Base-by-base conservation (phyloP, 2,329 filamentous ascomycete species). In the Lasiodiplodia theobromae region DNA sequence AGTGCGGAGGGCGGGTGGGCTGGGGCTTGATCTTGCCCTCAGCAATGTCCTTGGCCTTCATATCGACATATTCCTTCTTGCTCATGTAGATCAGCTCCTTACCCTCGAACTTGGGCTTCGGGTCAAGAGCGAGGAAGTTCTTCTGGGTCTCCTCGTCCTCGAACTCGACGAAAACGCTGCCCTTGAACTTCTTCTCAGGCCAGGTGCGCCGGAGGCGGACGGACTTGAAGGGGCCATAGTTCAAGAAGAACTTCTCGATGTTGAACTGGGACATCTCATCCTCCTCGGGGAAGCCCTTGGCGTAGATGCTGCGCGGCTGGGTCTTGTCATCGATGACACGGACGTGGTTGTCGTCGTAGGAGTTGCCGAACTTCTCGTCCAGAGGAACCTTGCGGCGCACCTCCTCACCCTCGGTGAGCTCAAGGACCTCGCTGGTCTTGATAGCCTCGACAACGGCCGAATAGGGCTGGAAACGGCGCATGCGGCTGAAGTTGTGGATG, bases 151-250 rank as follows among this genome's bases (percentile, higher is more conserved):
- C 92, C 76, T 94, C 91, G 62, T 88, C 88, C 71, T 88, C 86
- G 80, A 98, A 99, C 81, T 97, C 95, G 72, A 97, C 93, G 77
- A 97, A 98, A 69, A 97, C 93, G 73, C 93, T 97, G 73, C 95
- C 94, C 87, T 99, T 99, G 89, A 98, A 99, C 65, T 86, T 82
- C 75, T 89, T 89, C 60, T 87, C 82, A 70, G 90, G 84, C 53
- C 86, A 85, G 60, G 85, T 85, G 72, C 96, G 93, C 73, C 96
- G 93, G 71, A 99, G 91, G 77, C 95, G 94, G 71, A 99, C 90
- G 57, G 90, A 88, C 76, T 92, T 93, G 74, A 93, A 88, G 38
- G 91, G 86, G 57, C 94, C 95, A 78, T 89, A 94, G 69, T 90
- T 87, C 68, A 89, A 86, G 79, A 98, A 97, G 85, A 97, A 97